Conservation (phyloP, 352 stramenopile genomes). For the Phytophthora sansomeana region DNA sequence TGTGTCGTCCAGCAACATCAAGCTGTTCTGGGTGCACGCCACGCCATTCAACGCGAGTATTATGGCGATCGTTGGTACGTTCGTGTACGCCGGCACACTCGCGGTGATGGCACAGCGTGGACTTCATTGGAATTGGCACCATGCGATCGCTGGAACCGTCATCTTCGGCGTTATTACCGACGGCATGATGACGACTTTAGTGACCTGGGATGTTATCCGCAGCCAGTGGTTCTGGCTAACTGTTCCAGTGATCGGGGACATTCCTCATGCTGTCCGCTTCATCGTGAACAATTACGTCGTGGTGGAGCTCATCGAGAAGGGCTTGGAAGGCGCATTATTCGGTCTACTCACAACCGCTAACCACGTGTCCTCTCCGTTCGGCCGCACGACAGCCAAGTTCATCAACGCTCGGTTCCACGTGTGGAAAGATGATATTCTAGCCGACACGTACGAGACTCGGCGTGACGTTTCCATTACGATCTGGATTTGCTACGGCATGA, state of each 20-base stretch:
- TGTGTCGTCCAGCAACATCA: constrained; percentile 60
- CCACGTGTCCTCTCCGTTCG: constrained; percentile 59
- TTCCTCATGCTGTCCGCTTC: constrained; percentile 54
- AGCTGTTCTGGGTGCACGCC: constrained; percentile 63
- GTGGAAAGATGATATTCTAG: constrained; percentile 57
- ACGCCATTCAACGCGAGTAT: constrained; percentile 66
- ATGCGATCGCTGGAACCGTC: constrained; percentile 46
- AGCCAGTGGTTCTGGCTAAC: constrained; percentile 70
- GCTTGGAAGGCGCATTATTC: constrained; percentile 62
- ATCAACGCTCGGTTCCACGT: constrained; percentile 60
- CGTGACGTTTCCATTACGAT: constrained; percentile 64
- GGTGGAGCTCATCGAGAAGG: constrained; percentile 57
- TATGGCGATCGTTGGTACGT: constrained; percentile 58
- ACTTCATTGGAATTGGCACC: constrained; percentile 64
- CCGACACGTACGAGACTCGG: constrained; percentile 51
- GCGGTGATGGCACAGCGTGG: constrained; percentile 54
- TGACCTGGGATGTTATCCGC: constrained; percentile 52
- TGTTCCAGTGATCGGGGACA: constrained; percentile 51
- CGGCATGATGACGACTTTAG: constrained; percentile 56
- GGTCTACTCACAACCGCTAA: constrained; percentile 52
- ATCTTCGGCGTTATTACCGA: constrained; percentile 46
- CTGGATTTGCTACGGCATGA: constrained; percentile 60
- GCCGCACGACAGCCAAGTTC: constrained; percentile 53
- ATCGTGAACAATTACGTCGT: constrained; percentile 61
- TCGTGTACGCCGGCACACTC: constrained; percentile 58